Base-by-base conservation (phyloP, 2,329 filamentous ascomycete genomes). In the Alternaria sp. region DNA sequence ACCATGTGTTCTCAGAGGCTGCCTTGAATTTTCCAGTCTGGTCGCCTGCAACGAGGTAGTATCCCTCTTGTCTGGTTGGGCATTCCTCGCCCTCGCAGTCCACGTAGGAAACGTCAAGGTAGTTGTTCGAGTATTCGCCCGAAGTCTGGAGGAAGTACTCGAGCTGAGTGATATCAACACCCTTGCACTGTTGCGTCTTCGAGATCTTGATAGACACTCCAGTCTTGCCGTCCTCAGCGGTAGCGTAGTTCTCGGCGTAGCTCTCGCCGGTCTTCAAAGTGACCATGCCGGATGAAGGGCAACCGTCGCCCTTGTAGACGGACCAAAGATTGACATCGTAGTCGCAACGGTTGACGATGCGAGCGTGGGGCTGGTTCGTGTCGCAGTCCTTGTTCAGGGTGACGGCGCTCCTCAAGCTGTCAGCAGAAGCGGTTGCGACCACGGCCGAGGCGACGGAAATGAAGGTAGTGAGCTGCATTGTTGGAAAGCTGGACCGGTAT, bases 161-260 rank as follows among this genome's bases (percentile, higher is more conserved):
- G 43, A 80, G 61, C 56, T 80, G 78, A 1, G 72, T 71, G 43
- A 78, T 74, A 52, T 74, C 68, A 57, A 53, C 58, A 14, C 64
- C 65, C 42, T 70, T 72, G 72, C 74, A 77, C 30, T 70, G 9
- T 3, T 22, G 3, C 3, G 57, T 62, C 66, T 77, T 78, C n/a
- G 76, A 75, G 32, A 81, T 56, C 69, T 81, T 81, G 67, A 81
- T 72, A 5, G 79, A 81, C 14, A 78, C 66, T 57, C 78, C 79
- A 8, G 61, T 61, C 16, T 55, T 60, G 36, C 51, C 62, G 28
- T 66, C 61, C 30, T 39, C 39, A 36, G 67, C 38, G 20, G 65
- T 36, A 12, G 67, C 42, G 64, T 73, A 75, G 64, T 72, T 73
- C 69, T 80, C 77, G 20, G 63, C 61, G 64, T 78, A 79, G 24